Evolutionary conservation across 2,329 filamentous ascomycete species (phyloP).

Genomic region (Ilyonectria mors-panacis): DNA sequence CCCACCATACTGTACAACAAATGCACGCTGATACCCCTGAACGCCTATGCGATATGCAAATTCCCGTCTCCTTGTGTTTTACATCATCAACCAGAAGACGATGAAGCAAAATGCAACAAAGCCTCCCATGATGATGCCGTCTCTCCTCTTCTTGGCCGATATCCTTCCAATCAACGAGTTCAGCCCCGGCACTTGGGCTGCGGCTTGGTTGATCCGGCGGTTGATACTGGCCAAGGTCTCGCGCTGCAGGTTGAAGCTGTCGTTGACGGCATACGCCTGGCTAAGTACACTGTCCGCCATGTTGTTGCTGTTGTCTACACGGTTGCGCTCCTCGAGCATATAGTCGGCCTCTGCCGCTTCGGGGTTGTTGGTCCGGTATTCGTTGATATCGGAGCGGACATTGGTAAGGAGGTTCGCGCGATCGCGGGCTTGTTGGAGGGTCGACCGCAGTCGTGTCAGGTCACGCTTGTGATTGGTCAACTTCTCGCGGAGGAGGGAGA

Average conservation of each 20-base stretch:
- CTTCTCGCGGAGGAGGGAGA: constrained; percentile 91
- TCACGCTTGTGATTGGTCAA: constrained; percentile 89
- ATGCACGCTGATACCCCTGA: constrained; percentile 56
- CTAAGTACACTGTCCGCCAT: constrained; percentile 92
- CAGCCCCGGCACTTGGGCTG: constrained; percentile 92
- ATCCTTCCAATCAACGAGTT: constrained; percentile 94
- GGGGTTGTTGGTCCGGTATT: constrained; percentile 87
- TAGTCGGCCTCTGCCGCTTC: constrained; percentile 92
- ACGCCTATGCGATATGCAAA: constrained; percentile 52
- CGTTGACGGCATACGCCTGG: constrained; percentile 97
- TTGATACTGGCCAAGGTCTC: constrained; percentile 93
- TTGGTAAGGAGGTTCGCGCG: constrained; percentile 91
- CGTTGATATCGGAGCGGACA: constrained; percentile 91
- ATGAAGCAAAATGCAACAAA: constrained; percentile 95
- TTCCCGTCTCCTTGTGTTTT: constrained; percentile 45
- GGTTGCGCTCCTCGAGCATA: constrained; percentile 90
- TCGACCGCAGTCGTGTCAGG: constrained; percentile 79
- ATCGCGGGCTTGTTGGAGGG: constrained; percentile 84
- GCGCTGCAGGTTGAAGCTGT: constrained; percentile 88
- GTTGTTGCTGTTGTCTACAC: constrained; percentile 90
- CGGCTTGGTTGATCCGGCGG: constrained; percentile 88
- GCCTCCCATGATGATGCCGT: constrained; percentile 91
- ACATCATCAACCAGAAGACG: constrained; percentile 86
- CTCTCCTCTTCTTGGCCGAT: constrained; percentile 92
- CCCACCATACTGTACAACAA: constrained; percentile 53